Evolutionary conservation across 2,329 filamentous ascomycete genomes (phyloP).

Genomic region (Hypocreales sp.): DNA sequence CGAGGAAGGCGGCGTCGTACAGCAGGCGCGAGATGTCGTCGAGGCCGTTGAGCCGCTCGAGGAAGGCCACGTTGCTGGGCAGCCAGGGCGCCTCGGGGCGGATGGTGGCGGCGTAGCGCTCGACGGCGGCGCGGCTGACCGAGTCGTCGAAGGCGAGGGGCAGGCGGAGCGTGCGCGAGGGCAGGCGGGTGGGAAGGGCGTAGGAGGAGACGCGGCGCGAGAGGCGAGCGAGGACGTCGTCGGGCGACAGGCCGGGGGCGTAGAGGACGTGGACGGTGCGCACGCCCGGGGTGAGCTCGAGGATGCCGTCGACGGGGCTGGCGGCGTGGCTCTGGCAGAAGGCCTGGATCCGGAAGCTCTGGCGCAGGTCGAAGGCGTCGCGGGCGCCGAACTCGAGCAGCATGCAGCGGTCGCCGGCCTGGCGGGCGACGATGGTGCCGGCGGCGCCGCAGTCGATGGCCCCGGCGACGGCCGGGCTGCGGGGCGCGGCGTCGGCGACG

Average conservation of each 20-base stretch:
- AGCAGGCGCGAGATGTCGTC: constrained; percentile 11
- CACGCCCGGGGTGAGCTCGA: constrained; percentile 18
- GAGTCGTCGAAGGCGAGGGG: constrained; percentile 23
- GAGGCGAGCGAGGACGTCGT: constrained; percentile 7
- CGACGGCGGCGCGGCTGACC: constrained; percentile 31
- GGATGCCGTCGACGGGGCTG: constrained; percentile 12
- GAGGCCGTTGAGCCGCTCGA: constrained; percentile 18
- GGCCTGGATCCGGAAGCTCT: constrained; percentile 17
- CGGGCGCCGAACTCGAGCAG: constrained; percentile 17
- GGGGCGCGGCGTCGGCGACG: not conserved
- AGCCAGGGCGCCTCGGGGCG: constrained; percentile 45
- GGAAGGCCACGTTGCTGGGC: constrained; percentile 44
- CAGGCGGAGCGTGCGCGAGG: constrained; percentile 16
- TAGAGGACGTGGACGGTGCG: constrained; percentile 18
- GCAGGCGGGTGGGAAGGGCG: constrained; percentile 8
- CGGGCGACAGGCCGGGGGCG: constrained; percentile 5
- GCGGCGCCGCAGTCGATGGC: constrained; percentile 6
- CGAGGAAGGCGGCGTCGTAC: constrained; percentile 17
- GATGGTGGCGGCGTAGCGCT: constrained; percentile 46
- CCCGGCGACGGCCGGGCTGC: not conserved
- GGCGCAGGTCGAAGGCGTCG: constrained; percentile 13
- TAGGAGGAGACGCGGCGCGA: constrained; percentile 10
- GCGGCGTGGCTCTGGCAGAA: constrained; percentile 16
- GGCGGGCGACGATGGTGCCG: constrained; percentile 8
- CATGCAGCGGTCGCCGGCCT: constrained; percentile 18